Base-by-base conservation (phyloP, 306 rosid species). In the Acacia acuminata region DNA sequence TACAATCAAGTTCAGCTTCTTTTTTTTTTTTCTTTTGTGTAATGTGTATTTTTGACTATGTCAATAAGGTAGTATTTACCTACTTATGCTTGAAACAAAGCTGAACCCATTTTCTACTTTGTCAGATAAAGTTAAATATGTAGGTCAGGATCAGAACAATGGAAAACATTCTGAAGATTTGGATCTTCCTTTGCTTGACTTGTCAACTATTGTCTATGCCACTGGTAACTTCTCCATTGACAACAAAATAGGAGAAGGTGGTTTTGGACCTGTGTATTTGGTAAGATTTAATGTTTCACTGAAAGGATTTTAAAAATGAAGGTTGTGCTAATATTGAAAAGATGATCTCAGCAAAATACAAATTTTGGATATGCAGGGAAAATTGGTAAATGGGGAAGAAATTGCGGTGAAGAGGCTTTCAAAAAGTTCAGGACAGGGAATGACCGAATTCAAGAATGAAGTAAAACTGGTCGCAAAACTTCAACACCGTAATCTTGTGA, bases 171-270 rank as follows among this genome's bases (percentile, higher is more conserved):
- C 66, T 24, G 90, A 88, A 8, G 90, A 89, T 66, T 65, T 86
- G 48, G 89, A 88, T n/a, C 75, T 85, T 17, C 89, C 87, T 0
- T 55, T 82, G 36, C 79, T 83, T 19, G 78, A 83, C 67, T 63
- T 88, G 5, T 50, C 75, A 67, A 81, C 82, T 55, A 85, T 88
- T 30, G 53, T 71, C 13, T 40, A 14, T 8, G 84, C 84, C 56
- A 85, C 82, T 34, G 67, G 40, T 65, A 71, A 78, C 75, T 88
- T 85, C 51, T 88, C 80, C 0, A 14, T 36, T 19, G 56, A 81
- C 64, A 88, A 80, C 68, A 88, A 83, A 47, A 82, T 88, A 45
- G 89, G 91, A 19, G 77, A 85, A 88, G 91, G 87, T 75, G 91
- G 89, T 45, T 88, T 88, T 85, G 89, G 91, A 74, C 78, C 82